Evolutionary conservation across 805 yeast species (phyloP), one percentile per base, ranked within the genome.

Genomic region (Hermanozyma aechmeae): DNA sequence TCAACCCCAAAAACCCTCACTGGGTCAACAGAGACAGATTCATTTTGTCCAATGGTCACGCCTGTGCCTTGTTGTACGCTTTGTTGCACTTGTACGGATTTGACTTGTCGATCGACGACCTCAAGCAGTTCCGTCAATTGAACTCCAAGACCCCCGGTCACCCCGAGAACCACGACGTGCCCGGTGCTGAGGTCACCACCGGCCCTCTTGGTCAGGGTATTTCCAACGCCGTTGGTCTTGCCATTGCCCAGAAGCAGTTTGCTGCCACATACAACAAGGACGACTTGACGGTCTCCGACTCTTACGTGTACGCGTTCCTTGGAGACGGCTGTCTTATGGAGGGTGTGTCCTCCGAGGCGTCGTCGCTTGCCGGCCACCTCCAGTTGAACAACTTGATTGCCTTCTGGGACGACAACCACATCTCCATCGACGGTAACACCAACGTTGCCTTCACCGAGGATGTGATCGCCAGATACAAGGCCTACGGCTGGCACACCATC

Each of bases 151-250:
- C 95, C 37, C 97, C 98, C 28, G 98, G 98, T 46, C 98, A 89
- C 67, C 98, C 98, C 33, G 98, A 89, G 68, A 73, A 65, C 38
- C 39, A 43, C 31, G 93, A 82, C 52, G 71, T 81, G 37, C 86
- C 92, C 30, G 97, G 97, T 57, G 76, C 86, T 14, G 98, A 89
- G 59, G 95, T 87, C 50, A 86, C 97, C 58, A 89, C 97, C 38
- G 98, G 98, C 60, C 97, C 98, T 34, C 75, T 89, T 50, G 98
- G 98, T 58, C 98, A 89, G 68, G 98, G 98, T 79, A 73, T 89
- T 48, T 71, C 80, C 48, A 87, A 85, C 58, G 96, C 96, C 32
- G 94, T 89, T 48, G 98, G 98, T 68, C 56, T 89, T 44, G 97
- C 98, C 33, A 73, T 89, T 51, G 98, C 96, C 37, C 94, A 85